Percentiles rank a stretch among this genome's conserved stretches.
These are phyloP conservation scores for Helichrysum umbraculigerum DNA, from an alignment of 129 eudicot genomes.

Conservation along the genomic window DNA sequence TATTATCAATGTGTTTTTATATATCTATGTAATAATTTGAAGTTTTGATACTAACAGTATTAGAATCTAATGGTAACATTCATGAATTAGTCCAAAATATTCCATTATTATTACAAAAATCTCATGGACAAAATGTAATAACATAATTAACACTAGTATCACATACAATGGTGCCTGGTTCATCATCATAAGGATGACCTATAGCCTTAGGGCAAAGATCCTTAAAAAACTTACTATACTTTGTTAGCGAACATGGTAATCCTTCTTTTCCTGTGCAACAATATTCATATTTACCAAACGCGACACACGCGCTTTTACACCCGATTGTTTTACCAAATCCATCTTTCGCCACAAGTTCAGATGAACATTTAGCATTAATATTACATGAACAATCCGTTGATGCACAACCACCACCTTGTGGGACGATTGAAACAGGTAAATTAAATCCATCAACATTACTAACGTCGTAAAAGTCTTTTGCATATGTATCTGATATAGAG, in stretches of 20 bases:
- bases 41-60: too few relatives aligned
- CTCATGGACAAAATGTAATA: constrained; percentile 51
- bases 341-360: constrained; percentile 33
- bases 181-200: constrained; percentile 61
- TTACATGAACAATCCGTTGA: constrained; percentile 39
- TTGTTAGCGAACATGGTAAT: constrained; percentile 47
- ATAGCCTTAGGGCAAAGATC: constrained; percentile 50
- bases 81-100: too few relatives aligned
- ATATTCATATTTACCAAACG: constrained; percentile 40
- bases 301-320: constrained; percentile 59
- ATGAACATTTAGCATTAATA: constrained; percentile 44
- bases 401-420: constrained; percentile 29
- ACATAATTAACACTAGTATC: constrained; percentile 33
- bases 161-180: constrained; percentile 44
- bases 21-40: too few relatives aligned
- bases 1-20: too few relatives aligned
- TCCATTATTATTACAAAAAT: too few relatives aligned
- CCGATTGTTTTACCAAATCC: constrained; percentile 39
- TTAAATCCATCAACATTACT: constrained; percentile 59
- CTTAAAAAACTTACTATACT: constrained; percentile 48
- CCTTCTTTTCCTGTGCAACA: constrained; percentile 48
- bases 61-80: too few relatives aligned
- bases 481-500: constrained; percentile 24
- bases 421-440: constrained; percentile 27
- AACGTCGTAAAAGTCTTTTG: constrained; percentile 44